These are phyloP conservation scores for Mycena belliarum DNA, from an alignment of 768 basidiomycete genomes.

Conservation along the genomic window DNA sequence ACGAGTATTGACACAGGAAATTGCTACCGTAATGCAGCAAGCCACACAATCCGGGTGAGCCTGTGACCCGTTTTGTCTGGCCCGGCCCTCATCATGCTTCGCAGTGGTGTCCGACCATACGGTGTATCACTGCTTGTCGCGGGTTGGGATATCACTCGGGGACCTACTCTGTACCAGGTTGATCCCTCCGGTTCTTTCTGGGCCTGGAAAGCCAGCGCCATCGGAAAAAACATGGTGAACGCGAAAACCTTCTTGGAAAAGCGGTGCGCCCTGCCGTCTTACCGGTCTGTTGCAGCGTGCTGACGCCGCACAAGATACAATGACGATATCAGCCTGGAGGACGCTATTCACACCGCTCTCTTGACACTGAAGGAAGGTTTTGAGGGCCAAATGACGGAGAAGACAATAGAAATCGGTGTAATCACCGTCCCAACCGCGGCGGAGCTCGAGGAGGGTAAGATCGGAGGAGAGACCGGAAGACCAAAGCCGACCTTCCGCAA, in stretches of 20 bases:
- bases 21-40: conserved; percentile 98
- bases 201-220: conserved; percentile 99
- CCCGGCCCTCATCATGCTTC: conserved; percentile 33
- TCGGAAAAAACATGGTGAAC: conserved; percentile 99
- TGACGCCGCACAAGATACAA: conserved; percentile 70
- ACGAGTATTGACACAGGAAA: conserved; percentile 92
- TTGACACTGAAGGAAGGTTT: conserved; percentile 59
- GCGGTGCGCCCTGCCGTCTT: conserved; percentile 55
- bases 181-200: conserved; percentile 99
- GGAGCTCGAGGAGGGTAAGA: conserved; percentile 70
- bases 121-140: conserved; percentile 97
- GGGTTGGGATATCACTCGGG: conserved; percentile 94
- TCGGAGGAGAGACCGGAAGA: conserved; percentile 66
- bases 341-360: conserved; percentile 97
- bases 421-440: conserved; percentile 82
- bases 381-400: conserved; percentile 99
- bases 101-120: conserved; percentile 96
- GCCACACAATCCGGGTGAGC: conserved; percentile 96
- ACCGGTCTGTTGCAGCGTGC: conserved; percentile 14
- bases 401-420: conserved; percentile 98
- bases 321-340: conserved; percentile 97
- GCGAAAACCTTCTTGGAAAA: conserved; percentile 99
- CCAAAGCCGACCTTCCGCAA: conserved; percentile 92
- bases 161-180: conserved; percentile 96
- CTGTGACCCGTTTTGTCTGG: conserved; percentile 18